Evolutionary conservation across 345 rosid genomes (phyloP).

Genomic region (Syzygium jambos): DNA sequence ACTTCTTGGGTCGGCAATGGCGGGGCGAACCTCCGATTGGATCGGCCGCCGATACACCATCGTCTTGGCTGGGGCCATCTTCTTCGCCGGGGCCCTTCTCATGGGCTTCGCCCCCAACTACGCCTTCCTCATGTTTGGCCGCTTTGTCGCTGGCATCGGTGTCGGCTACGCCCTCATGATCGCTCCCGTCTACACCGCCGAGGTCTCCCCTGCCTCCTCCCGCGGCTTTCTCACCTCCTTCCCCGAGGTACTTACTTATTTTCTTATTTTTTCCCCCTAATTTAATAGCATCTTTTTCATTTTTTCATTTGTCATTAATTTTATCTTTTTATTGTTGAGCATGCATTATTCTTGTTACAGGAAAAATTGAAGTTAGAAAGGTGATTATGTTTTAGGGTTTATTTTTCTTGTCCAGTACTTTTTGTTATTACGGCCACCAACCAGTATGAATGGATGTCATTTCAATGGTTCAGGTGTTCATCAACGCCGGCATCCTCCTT

Average conservation of each 20-base stretch:
- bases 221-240: conserved; percentile 92
- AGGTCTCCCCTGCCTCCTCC: conserved; percentile 81
- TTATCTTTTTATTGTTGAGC: background rate
- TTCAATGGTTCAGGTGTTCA: conserved; percentile 47
- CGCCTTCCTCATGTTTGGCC: conserved; percentile 85
- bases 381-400: background rate
- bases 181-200: conserved; percentile 91
- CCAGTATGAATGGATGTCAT: background rate
- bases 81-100: conserved; percentile 85
- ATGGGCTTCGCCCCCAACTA: conserved; percentile 86
- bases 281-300: background rate
- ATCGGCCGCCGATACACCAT: conserved; percentile 90
- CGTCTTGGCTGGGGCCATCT: conserved; percentile 69
- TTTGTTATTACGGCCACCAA: background rate
- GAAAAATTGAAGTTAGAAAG: background rate
- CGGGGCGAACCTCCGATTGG: conserved; percentile 85
- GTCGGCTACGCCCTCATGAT: conserved; percentile 95
- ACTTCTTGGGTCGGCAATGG: conserved; percentile 70
- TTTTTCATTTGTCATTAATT: background rate
- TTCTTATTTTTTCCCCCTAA: background rate
- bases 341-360: background rate
- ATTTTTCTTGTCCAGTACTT: background rate
- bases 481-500: conserved; percentile 56
- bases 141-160: conserved; percentile 87
- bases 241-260: conserved; percentile 34